phyloP scores from a whole-genome alignment of 306 rosid species.

The Cucumis melo region DNA sequence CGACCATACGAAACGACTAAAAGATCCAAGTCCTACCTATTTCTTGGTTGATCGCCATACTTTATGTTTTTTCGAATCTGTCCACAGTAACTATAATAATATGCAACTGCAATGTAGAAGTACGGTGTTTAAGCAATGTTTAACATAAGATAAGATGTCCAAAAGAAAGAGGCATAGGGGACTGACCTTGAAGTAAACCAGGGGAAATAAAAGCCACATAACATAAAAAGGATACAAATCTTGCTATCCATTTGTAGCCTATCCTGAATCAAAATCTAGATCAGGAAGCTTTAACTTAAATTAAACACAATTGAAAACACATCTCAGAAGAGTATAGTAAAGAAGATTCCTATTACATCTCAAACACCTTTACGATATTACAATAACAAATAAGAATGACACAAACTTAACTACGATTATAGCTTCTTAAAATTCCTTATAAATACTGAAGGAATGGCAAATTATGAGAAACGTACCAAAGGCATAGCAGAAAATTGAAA shows the following conservation, averaged over 20 bases:
- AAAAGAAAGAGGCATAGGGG: not conserved
- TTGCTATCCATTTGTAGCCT: constrained; percentile 77
- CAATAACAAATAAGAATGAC: not conserved
- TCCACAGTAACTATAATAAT: constrained; percentile 59
- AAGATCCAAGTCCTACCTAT: constrained; percentile 28
- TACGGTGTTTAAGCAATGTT: constrained; percentile 3
- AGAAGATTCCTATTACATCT: not conserved
- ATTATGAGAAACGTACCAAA: constrained; percentile 35
- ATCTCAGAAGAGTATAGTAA: not conserved
- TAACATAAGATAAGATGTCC: not conserved
- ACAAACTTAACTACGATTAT: not conserved
- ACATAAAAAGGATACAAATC: constrained; percentile 64
- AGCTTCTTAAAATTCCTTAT: not conserved
- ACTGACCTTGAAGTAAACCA: constrained; percentile 72
- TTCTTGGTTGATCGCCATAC: constrained; percentile 83
- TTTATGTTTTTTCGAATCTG: constrained; percentile 66
- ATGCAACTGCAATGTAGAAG: constrained; percentile 57
- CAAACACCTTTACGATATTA: not conserved
- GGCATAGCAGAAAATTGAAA: constrained; percentile 51
- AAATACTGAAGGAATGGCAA: not conserved
- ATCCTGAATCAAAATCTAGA: constrained; percentile 61
- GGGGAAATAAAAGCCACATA: constrained; percentile 57
- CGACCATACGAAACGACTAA: not conserved
- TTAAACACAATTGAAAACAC: not conserved
- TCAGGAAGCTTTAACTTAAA: constrained; percentile 23